Conservation (phyloP, 768 basidiomycete species). For the Lentinula guzmanii region DNA sequence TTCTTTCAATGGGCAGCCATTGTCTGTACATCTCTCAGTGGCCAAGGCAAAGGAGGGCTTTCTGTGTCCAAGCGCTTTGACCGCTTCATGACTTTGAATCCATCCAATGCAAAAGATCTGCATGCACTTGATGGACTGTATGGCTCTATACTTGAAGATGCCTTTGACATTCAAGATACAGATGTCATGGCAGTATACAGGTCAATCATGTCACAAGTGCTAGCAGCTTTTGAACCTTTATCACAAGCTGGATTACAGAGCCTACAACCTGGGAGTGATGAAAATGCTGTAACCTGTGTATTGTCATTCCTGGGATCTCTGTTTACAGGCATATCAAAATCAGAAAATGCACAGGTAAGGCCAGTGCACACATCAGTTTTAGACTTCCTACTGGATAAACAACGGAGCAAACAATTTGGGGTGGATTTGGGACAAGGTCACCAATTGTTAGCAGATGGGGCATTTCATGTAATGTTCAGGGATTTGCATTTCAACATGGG, state of each 20-base stretch:
- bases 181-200: background rate
- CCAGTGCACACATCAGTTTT: background rate
- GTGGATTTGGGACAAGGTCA: background rate
- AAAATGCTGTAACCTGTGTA: background rate
- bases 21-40: background rate
- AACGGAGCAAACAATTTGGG: background rate
- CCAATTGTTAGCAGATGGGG: background rate
- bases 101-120: background rate
- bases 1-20: background rate
- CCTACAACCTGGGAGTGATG: background rate
- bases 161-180: background rate
- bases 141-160: background rate
- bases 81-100: background rate
- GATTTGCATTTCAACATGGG: constrained; percentile 2
- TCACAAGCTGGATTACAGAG: background rate
- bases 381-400: background rate
- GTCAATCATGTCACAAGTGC: background rate
- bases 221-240: background rate
- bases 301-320: background rate
- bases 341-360: background rate
- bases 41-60: background rate
- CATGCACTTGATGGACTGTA: background rate
- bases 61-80: background rate
- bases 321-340: background rate
- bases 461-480: background rate